Percentiles rank a stretch among this genome's conserved stretches.
These are phyloP conservation scores for Auriscalpium microsporum DNA, from an alignment of 768 basidiomycete genomes.

Conservation along the genomic window DNA sequence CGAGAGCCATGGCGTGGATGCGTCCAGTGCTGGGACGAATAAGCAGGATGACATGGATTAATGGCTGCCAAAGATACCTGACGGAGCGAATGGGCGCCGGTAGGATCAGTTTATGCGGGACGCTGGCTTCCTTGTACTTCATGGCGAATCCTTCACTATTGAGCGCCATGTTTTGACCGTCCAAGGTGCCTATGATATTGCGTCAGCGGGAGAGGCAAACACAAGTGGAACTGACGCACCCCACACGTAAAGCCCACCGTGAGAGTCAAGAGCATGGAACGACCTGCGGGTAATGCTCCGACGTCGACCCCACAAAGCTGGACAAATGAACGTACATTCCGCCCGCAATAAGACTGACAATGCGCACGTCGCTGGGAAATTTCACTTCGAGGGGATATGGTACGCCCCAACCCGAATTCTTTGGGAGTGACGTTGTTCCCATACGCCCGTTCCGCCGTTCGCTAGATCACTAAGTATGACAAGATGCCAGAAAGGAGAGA, in stretches of 20 bases:
- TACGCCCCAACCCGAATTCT: conserved; percentile 31
- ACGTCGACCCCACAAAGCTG: not conserved
- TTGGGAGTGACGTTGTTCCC: conserved; percentile 37
- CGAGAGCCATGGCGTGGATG: conserved; percentile 59
- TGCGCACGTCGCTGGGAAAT: conserved; percentile 44
- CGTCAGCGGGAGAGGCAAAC: not conserved
- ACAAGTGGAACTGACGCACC: conserved; percentile 34
- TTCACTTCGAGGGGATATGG: conserved; percentile 59
- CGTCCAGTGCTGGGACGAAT: conserved; percentile 58
- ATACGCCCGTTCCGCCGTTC: conserved; percentile 55
- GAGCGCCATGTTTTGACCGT: conserved; percentile 36
- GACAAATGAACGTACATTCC: conserved; percentile 54
- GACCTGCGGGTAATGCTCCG: conserved; percentile 41
- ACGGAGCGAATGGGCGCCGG: conserved; percentile 53
- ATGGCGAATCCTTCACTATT: conserved; percentile 49
- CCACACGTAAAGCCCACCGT: conserved; percentile 73
- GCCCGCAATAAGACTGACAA: conserved; percentile 69
- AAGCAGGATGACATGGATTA: not conserved
- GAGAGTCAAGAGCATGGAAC: conserved; percentile 76
- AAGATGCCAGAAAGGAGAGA: not conserved
- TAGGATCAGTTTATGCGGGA: conserved; percentile 51
- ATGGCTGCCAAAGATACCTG: conserved; percentile 37
- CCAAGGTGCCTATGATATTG: conserved; percentile 44
- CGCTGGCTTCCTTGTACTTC: conserved; percentile 37
- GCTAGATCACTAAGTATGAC: conserved; percentile 28